phyloP scores from a whole-genome alignment of 1,139 yeast genomes.

The Taiozyma sp. region DNA sequence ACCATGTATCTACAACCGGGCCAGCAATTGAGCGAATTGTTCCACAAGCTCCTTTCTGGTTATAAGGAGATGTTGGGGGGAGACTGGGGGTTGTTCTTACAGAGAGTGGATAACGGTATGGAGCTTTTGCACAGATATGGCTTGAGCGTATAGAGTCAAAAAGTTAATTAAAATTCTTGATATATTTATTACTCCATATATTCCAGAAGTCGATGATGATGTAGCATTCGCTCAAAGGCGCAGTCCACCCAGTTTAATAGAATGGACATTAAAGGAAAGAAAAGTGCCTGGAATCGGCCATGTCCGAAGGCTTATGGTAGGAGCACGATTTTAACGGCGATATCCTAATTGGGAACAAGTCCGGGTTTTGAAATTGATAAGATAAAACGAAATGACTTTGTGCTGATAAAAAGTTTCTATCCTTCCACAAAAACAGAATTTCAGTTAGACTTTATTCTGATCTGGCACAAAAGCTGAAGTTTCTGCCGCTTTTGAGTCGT shows the following conservation, averaged over 20 bases:
- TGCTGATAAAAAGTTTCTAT: background rate
- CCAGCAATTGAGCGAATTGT: conserved; percentile 38
- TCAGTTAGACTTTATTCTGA: background rate
- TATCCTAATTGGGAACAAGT: background rate
- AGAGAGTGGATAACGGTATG: conserved; percentile 17
- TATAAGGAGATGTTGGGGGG: conserved; percentile 48
- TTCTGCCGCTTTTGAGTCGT: background rate
- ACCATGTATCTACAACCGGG: conserved; percentile 56
- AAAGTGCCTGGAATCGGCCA: background rate
- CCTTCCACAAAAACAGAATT: background rate
- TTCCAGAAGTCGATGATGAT: no score
- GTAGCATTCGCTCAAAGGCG: no score
- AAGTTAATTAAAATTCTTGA: no score
- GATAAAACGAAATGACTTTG: background rate
- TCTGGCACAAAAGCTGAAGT: background rate
- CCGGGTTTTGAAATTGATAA: background rate
- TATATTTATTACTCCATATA: no score
- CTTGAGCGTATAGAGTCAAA: background rate
- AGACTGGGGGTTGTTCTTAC: conserved; percentile 30
- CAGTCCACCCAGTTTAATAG: no score
- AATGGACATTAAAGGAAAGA: no score
- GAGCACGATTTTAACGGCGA: background rate
- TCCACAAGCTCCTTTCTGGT: conserved; percentile 40
- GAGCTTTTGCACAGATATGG: conserved; percentile 13
- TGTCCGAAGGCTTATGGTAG: background rate